These are phyloP conservation scores for Colletotrichum acutatum DNA, from an alignment of 2,329 filamentous ascomycete genomes.

Conservation along the genomic window DNA sequence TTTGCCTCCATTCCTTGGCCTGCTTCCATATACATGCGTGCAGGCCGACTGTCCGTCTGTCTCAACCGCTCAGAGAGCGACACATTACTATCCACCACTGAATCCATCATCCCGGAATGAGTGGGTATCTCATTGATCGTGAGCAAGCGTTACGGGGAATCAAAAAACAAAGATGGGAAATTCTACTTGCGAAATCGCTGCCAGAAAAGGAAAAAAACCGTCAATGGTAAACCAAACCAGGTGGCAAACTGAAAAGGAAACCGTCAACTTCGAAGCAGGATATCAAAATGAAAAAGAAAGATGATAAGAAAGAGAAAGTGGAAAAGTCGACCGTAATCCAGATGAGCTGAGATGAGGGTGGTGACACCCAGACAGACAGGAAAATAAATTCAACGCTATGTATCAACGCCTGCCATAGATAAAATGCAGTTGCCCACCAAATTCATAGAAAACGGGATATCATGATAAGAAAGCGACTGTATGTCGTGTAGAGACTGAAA, in stretches of 20 bases:
- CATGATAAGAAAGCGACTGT: constrained; percentile 29
- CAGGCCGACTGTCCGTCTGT: not conserved
- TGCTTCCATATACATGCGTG: not conserved
- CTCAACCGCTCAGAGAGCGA: constrained; percentile 6
- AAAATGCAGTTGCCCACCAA: constrained; percentile 17
- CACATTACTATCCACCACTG: constrained; percentile 24
- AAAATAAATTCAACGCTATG: constrained; percentile 31
- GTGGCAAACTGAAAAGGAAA: not conserved
- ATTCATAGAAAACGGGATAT: constrained; percentile 24
- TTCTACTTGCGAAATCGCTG: constrained; percentile 23
- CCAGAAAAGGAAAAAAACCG: not conserved
- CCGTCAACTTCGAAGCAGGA: not conserved
- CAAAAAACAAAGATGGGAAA: constrained; percentile 8
- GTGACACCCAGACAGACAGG: not conserved
- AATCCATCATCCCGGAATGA: constrained; percentile 17
- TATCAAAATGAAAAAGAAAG: constrained; percentile 12
- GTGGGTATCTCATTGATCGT: constrained; percentile 34
- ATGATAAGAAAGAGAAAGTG: not conserved
- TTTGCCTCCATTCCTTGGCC: not conserved
- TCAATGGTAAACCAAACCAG: not conserved
- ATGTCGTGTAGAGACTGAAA: constrained; percentile 8
- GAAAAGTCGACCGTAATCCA: not conserved
- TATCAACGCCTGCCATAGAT: constrained; percentile 22
- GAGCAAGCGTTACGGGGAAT: constrained; percentile 28
- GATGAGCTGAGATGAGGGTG: constrained; percentile 2